Conservation (phyloP, 2,329 filamentous ascomycete species). For the Aspergillus sp. region DNA sequence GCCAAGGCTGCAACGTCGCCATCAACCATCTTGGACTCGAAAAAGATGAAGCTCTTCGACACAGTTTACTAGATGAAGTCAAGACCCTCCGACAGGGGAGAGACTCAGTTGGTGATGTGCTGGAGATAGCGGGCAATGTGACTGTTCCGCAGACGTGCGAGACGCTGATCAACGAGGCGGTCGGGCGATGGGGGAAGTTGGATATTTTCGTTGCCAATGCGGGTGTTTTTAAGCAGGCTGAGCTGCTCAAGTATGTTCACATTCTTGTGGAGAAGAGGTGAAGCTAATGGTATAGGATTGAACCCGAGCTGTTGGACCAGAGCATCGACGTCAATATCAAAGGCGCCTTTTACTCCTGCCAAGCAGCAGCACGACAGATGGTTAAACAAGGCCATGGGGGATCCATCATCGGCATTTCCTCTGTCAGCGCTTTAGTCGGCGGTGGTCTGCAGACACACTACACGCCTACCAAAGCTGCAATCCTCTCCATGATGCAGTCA, state of each 20-base stretch:
- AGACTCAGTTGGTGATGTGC: slow-evolving; percentile 17
- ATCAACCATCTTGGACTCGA: slow-evolving; percentile 23
- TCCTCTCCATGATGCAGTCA: slow-evolving; percentile 73
- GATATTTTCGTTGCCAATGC: slow-evolving; percentile 29
- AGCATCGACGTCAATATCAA: slow-evolving; percentile 21
- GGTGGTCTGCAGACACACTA: slow-evolving; percentile 74
- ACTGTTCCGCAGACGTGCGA: slow-evolving; percentile 64
- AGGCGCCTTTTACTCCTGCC: slow-evolving; percentile 22
- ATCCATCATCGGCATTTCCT: slow-evolving; percentile 26
- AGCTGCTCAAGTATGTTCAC: slow-evolving; percentile 62
- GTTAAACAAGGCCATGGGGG: slow-evolving; percentile 19
- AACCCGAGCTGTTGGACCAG: slow-evolving; percentile 55
- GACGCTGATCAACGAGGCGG: slow-evolving; percentile 52
- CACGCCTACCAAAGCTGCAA: slow-evolving; percentile 76
- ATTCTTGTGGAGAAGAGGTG: too few species aligned
- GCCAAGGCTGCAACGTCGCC: slow-evolving; percentile 23
- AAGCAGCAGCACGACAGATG: slow-evolving; percentile 26
- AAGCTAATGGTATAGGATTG: too few species aligned
- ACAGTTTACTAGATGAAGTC: slow-evolving; percentile 17
- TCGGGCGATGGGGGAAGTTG: slow-evolving; percentile 20
- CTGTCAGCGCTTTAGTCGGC: slow-evolving; percentile 34
- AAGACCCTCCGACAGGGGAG: slow-evolving; percentile 6
- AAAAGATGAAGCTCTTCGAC: slow-evolving; percentile 16
- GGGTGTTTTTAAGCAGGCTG: slow-evolving; percentile 65
- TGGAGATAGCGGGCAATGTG: slow-evolving; percentile 69